phyloP scores from a whole-genome alignment of 306 rosid genomes.

The Gastrolobium bilobum region DNA sequence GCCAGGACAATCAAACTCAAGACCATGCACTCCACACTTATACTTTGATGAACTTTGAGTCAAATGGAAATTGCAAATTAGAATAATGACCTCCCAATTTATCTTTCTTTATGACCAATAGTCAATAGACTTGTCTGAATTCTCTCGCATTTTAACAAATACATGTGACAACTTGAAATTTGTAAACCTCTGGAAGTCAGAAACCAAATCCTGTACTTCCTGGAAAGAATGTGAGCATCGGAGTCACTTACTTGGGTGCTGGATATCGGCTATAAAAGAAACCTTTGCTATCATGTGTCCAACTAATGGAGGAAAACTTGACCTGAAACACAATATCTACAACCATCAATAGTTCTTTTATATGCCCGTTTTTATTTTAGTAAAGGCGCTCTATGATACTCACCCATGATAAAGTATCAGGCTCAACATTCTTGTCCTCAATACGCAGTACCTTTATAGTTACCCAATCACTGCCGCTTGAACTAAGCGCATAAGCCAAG shows the following conservation, averaged over 20 bases:
- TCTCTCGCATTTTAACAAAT: background rate
- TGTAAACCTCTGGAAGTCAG: background rate
- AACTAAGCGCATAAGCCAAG: conserved; percentile 87
- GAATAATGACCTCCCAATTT: conserved; percentile 4
- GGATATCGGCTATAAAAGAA: conserved; percentile 97
- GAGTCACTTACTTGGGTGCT: conserved; percentile 81
- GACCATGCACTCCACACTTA: background rate
- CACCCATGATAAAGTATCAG: conserved; percentile 88
- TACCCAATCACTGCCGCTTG: conserved; percentile 96
- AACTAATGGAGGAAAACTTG: conserved; percentile 79
- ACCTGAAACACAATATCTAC: conserved; percentile 67
- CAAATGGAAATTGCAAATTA: conserved; percentile 38
- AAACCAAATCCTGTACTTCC: conserved; percentile 1
- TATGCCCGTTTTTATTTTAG: background rate
- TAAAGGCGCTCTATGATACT: conserved; percentile 42
- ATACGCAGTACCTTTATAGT: conserved; percentile 76
- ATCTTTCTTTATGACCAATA: conserved; percentile 14
- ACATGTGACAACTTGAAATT: background rate
- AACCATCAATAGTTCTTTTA: conserved; percentile 8
- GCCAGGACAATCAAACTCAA: conserved; percentile 31
- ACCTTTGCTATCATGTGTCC: conserved; percentile 94
- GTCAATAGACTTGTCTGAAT: background rate
- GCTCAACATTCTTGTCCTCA: conserved; percentile 69
- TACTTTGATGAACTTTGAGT: conserved; percentile 7
- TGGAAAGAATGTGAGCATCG: conserved; percentile 11